Evolutionary conservation across 179 eudicot genomes (phyloP).

Genomic region (Silene coronaria): DNA sequence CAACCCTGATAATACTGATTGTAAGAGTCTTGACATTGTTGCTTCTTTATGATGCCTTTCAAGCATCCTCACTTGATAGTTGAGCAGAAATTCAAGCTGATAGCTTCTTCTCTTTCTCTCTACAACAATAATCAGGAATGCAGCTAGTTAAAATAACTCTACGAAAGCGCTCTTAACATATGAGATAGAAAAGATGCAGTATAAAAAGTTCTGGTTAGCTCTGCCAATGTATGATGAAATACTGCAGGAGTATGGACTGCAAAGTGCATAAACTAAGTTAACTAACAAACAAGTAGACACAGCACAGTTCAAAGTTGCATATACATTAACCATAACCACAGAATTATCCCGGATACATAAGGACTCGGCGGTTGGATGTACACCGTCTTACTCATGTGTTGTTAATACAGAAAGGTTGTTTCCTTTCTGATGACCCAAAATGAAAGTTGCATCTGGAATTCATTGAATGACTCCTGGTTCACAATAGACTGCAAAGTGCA

Average conservation of each 20-base stretch:
- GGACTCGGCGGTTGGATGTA: not conserved
- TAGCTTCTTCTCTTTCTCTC: constrained; percentile 67
- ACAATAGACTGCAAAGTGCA: not conserved
- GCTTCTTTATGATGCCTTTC: constrained; percentile 52
- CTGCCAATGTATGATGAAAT: not conserved
- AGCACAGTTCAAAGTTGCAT: constrained; percentile 2
- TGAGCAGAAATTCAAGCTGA: constrained; percentile 63
- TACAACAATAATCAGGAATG: constrained; percentile 30
- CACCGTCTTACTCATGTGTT: not conserved
- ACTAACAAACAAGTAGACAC: not conserved
- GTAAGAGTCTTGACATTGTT: constrained; percentile 50
- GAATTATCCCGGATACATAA: not conserved
- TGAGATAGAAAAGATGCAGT: not conserved
- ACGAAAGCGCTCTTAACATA: not conserved
- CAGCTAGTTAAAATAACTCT: not conserved
- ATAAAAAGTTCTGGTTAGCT: not conserved
- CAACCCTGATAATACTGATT: constrained; percentile 58
- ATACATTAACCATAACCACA: constrained; percentile 1
- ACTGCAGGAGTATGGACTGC: not conserved
- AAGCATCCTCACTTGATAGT: constrained; percentile 59
- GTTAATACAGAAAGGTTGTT: not conserved
- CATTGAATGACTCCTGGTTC: not conserved
- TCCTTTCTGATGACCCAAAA: not conserved
- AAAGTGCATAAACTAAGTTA: not conserved
- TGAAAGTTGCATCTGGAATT: not conserved